Percentiles rank a stretch among this genome's conserved stretches.
phyloP scores from a whole-genome alignment of 2,329 filamentous ascomycete genomes.

The Chrysosporium queenslandicum region DNA sequence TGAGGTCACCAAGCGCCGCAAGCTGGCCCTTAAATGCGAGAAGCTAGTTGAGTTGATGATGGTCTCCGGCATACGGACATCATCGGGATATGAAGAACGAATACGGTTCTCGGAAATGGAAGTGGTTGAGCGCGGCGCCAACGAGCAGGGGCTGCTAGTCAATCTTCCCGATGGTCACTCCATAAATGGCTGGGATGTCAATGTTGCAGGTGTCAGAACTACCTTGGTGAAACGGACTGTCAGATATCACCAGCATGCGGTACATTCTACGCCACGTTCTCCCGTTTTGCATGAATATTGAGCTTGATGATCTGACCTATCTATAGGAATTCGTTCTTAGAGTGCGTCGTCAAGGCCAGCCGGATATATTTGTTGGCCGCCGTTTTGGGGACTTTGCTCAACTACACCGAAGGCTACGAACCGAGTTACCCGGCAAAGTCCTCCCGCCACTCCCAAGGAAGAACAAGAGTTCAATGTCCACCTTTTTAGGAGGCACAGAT shows the following conservation, averaged over 20 bases:
- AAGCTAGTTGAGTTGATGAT: constrained; percentile 99
- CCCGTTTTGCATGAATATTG: neutral
- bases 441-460: constrained; percentile 80
- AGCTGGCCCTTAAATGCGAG: constrained; percentile 82
- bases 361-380: constrained; percentile 69
- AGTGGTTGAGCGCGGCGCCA: constrained; percentile 84
- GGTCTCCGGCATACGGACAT: constrained; percentile 92
- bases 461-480: constrained; percentile 68
- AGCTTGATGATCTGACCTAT: too few relatives aligned
- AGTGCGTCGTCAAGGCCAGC: constrained; percentile 64
- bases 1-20: constrained; percentile 89
- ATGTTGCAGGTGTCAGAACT: constrained; percentile 79
- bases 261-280: constrained; percentile 37
- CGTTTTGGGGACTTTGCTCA: constrained; percentile 80
- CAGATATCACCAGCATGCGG: constrained; percentile 81
- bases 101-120: constrained; percentile 96
- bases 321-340: constrained; percentile 75
- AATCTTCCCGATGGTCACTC: constrained; percentile 84
- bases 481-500: constrained; percentile 49
- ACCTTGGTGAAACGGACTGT: constrained; percentile 75
- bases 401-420: constrained; percentile 67
- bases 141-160: constrained; percentile 77
- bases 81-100: constrained; percentile 92
- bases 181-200: constrained; percentile 94
- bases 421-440: constrained; percentile 82